Percentiles rank a stretch among this genome's conserved stretches.
Conservation (phyloP, 345 rosid genomes). For the Pistacia integerrima region DNA sequence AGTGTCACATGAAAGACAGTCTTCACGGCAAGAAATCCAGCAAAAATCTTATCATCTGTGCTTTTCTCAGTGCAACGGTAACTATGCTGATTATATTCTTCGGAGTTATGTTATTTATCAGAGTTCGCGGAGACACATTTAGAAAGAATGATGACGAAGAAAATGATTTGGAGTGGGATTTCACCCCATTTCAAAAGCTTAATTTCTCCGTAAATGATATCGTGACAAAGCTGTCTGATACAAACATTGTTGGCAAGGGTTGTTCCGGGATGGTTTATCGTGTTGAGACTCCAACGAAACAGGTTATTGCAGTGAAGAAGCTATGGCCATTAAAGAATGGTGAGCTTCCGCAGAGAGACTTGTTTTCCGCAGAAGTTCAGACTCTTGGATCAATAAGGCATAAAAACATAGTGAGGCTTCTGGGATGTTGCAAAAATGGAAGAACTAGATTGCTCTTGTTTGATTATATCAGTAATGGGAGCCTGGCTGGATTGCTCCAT, state of each 20-base stretch:
- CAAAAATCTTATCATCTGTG: conserved; percentile 38
- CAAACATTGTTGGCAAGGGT: conserved; percentile 65
- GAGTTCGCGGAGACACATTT: conserved; percentile 30
- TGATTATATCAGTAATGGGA: conserved; percentile 70
- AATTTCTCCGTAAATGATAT: conserved; percentile 57
- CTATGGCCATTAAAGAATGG: conserved; percentile 59
- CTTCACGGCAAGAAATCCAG: conserved; percentile 31
- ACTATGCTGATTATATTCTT: conserved; percentile 36
- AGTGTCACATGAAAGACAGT: conserved; percentile 28
- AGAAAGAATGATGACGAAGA: conserved; percentile 35
- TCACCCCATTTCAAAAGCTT: conserved; percentile 69
- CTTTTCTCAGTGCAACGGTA: conserved; percentile 42
- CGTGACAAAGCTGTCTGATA: conserved; percentile 47
- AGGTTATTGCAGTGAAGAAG: conserved; percentile 71
- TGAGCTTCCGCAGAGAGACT: conserved; percentile 52
- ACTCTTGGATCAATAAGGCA: conserved; percentile 72
- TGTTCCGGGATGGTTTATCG: conserved; percentile 72
- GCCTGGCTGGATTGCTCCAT: conserved; percentile 61
- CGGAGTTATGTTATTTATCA: conserved; percentile 40
- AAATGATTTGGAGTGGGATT: conserved; percentile 47
- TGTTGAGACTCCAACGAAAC: conserved; percentile 52
- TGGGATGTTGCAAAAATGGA: conserved; percentile 66
- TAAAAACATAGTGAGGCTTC: conserved; percentile 68
- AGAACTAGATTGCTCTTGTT: conserved; percentile 62
- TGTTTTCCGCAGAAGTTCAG: conserved; percentile 70